Evolutionary conservation across 2,329 filamentous ascomycete species (phyloP).

Genomic region (Xylariaceae sp.): DNA sequence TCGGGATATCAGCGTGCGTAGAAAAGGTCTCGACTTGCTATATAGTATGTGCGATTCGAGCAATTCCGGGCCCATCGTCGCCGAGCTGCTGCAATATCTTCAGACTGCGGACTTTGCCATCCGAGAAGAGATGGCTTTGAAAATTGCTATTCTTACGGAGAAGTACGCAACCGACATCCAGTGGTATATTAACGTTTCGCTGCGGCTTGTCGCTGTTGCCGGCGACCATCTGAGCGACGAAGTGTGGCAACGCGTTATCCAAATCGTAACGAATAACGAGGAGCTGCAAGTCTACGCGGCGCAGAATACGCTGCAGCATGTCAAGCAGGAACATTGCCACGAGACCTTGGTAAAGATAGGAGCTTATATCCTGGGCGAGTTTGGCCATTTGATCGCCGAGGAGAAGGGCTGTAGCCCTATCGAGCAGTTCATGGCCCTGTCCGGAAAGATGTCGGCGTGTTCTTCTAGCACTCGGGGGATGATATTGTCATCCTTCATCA

Average conservation of each 20-base stretch:
- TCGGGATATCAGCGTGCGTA: constrained; percentile 91
- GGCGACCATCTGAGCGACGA: constrained; percentile 98
- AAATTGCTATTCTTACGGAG: constrained; percentile 96
- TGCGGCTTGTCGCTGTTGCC: constrained; percentile 90
- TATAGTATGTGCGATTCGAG: constrained; percentile 99
- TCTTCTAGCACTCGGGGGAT: constrained; percentile 88
- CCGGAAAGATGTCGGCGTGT: constrained; percentile 81
- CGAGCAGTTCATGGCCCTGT: constrained; percentile 90
- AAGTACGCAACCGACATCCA: constrained; percentile 98
- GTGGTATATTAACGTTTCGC: constrained; percentile 98
- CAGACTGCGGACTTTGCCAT: constrained; percentile 97
- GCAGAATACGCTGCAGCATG: constrained; percentile 84
- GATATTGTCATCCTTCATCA: constrained; percentile 91
- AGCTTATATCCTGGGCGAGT: constrained; percentile 91
- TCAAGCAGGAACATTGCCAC: constrained; percentile 90
- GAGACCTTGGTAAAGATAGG: constrained; percentile 98
- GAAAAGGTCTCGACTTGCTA: constrained; percentile 89
- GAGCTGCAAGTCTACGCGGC: constrained; percentile 95
- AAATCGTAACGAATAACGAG: constrained; percentile 99
- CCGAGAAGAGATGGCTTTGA: constrained; percentile 97
- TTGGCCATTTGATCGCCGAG: constrained; percentile 93
- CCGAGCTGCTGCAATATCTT: constrained; percentile 87
- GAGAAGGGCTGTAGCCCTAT: constrained; percentile 90
- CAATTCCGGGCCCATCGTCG: constrained; percentile 91
- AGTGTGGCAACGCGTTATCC: constrained; percentile 97